Base-by-base conservation (phyloP, 495 filamentous ascomycete species). In the Bryoglossum gracile region DNA sequence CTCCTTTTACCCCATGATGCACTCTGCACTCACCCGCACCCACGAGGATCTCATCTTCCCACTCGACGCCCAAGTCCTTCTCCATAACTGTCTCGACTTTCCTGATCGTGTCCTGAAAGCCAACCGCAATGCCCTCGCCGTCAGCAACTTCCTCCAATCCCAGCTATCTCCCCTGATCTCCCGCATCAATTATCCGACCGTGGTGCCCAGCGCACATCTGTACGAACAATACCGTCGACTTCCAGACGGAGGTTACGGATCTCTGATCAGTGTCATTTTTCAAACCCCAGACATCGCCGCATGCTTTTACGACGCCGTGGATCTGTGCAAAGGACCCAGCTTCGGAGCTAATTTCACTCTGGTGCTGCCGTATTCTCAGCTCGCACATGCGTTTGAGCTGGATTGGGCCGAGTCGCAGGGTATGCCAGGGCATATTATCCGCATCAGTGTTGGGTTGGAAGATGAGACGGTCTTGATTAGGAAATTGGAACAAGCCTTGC, bases 311-410 rank as follows among this genome's bases (percentile, higher is more conserved):
- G 65, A 76, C 38, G 54, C 54, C 43, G 30, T 72, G 25, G 48
- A 62, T 16, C 56, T 75, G 23, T 64, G 68, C 51, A 57, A 64
- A 13, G 68, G 70, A 8, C 73, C 72, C 1, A 70, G 73, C 55
- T 53, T 75, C 2, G 73, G 72, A 0, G 72, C 70, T 16, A 68
- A 73, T 56, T 53, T 65, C 43, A 74, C 71, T 5, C 48, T 75
- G 1, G 61, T 58, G 1, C 33, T 73, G 25, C 56, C 68, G 9
- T 74, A 69, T 54, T 68, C 66, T 41, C 65, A 61, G 14, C 43
- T 47, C 8, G 39, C 68, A 9, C 71, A 66, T 58, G 63, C 60
- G 6, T 56, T 53, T 14, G 28, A 58, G 17, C 28, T 58, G 8
- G 53, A 51, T 1, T 49, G 39, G 43, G 47, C 41, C 14, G 60